Base-by-base conservation (phyloP, 2,329 filamentous ascomycete species). In the Aspergillus pseudotamarii region DNA sequence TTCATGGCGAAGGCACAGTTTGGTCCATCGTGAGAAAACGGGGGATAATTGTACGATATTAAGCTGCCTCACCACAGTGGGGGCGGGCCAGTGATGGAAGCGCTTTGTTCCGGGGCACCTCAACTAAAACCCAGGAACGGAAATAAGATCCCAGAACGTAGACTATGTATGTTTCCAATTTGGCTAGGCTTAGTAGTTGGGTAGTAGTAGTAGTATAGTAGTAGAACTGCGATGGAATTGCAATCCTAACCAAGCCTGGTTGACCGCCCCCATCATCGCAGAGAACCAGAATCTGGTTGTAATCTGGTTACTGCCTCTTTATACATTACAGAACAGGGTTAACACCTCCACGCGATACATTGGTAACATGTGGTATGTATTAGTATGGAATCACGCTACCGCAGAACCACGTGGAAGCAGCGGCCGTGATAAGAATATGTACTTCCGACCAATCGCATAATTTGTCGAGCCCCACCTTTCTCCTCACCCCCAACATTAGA, bases 391-490 rank as follows among this genome's bases (percentile, higher is more conserved):
- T 64, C 58, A 57, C 46, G 59, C 57, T 64, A 57, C 57, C 45
- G 56, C 60, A 61, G 59, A 65, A 66, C 68, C 68, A 69, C 68
- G 68, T 69, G 68, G 68, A 64, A 66, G 62, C 59, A 54, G 64
- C 50, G 58, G 65, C 23, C 14, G 62, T 69, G 58, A 65, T 61
- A 64, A 64, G 50, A 58, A 50, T 38, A 28, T 55, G 21, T 51
- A 60, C 19, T 16, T 21, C 4, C 23, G 30, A 21, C 66, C 68
- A 69, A 69, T 69, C 64, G 62, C 28, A 48, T 54, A 62, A 56
- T 66, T 66, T 60, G 12, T 19, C 28, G 12, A 4, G 55, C 46
- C 62, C 68, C 68, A 64, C 63, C 54, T 57, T 55, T 23, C 59
- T 46, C 38, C 57, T 58, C 50, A 62, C 62, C 63, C 63, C 62